Conservation (phyloP, 1,284 basidiomycete species). For the Ceratobasidium papillatum region DNA sequence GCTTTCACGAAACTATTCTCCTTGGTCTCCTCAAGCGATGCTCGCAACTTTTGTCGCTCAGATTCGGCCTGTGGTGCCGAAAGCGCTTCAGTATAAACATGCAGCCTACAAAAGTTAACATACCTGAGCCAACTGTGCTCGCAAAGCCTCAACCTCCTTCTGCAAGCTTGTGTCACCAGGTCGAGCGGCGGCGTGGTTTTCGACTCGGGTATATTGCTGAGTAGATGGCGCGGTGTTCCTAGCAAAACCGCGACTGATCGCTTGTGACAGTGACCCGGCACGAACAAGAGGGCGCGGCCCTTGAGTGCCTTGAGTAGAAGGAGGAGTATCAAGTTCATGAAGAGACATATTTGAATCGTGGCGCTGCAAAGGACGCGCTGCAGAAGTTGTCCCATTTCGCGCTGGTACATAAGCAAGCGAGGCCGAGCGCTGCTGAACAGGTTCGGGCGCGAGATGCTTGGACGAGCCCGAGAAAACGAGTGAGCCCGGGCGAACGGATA, state of each 20-base stretch:
- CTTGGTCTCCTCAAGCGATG: slow-evolving; percentile 22
- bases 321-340: slow-evolving; percentile 16
- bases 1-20: slow-evolving; percentile 19
- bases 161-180: background rate
- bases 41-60: slow-evolving; percentile 17
- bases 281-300: slow-evolving; percentile 18
- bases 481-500: background rate
- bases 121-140: slow-evolving; percentile 19
- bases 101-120: background rate
- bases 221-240: background rate
- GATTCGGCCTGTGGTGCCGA: slow-evolving; percentile 2
- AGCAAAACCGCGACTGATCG: slow-evolving; percentile 24
- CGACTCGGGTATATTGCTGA: background rate
- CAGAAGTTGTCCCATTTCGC: background rate
- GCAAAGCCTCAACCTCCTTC: slow-evolving; percentile 18
- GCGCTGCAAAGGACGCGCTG: slow-evolving; percentile 17
- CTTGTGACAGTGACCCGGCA: slow-evolving; percentile 25
- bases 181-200: background rate
- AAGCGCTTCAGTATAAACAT: background rate
- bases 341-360: slow-evolving; percentile 17
- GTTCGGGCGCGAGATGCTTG: background rate
- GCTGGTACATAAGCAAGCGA: background rate
- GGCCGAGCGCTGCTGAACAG: background rate
- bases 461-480: background rate
- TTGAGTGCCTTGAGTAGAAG: slow-evolving; percentile 31